Conservation (phyloP, 768 basidiomycete species). For the Hemileccinum rubropunctum region DNA sequence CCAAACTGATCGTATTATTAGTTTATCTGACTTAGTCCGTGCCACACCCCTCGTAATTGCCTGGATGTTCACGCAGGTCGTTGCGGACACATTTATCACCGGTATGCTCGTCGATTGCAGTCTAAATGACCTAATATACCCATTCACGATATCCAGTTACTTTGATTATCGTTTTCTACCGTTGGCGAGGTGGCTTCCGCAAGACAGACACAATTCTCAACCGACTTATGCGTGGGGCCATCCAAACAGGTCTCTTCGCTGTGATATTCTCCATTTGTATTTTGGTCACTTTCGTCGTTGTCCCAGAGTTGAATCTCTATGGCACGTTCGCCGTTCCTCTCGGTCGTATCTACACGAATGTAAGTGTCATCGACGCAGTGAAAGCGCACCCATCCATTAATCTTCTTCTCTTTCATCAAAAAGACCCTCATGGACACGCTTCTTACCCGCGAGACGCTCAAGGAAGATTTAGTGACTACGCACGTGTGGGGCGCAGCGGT, state of each 20-base stretch:
- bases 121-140: too few species aligned
- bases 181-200: conserved; percentile 50
- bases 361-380: conserved; percentile 20
- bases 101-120: conserved; percentile 22
- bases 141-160: conserved; percentile 13
- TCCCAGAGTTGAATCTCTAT: conserved; percentile 32
- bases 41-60: conserved; percentile 42
- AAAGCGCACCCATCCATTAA: too few species aligned
- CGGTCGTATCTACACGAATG: conserved; percentile 47
- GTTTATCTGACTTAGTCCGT: conserved; percentile 38
- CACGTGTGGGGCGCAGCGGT: too few species aligned
- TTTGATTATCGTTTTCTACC: conserved; percentile 31
- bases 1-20: conserved; percentile 13
- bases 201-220: conserved; percentile 52
- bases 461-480: too few species aligned
- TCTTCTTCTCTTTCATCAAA: not conserved
- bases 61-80: conserved; percentile 47
- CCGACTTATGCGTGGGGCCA: conserved; percentile 50
- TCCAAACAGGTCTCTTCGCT: conserved; percentile 53
- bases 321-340: conserved; percentile 39
- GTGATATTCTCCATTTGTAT: conserved; percentile 50
- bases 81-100: conserved; percentile 43
- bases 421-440: conserved; percentile 6
- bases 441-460: conserved; percentile 8
- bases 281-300: conserved; percentile 35